These are phyloP conservation scores for Lipomyces sp. DNA, from an alignment of 805 yeast species.

Conservation along the genomic window DNA sequence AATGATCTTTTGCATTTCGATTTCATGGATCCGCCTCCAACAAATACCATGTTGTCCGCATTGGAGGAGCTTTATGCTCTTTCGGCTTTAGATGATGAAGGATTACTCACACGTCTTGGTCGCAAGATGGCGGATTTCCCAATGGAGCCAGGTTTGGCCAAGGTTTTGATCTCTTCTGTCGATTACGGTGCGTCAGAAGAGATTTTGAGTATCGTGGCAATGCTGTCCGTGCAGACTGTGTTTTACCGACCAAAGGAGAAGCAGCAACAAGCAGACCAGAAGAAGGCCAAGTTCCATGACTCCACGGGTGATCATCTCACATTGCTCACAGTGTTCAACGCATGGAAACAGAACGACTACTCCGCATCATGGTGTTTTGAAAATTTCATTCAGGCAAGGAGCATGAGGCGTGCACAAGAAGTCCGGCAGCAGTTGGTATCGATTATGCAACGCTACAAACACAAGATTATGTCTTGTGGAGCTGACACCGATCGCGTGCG, in stretches of 20 bases:
- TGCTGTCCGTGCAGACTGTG: constrained; percentile 78
- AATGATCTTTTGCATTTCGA: constrained; percentile 82
- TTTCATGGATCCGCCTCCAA: constrained; percentile 87
- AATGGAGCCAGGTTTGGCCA: constrained; percentile 86
- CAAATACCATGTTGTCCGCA: constrained; percentile 72
- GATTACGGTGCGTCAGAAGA: constrained; percentile 67
- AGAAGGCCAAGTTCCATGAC: constrained; percentile 58
- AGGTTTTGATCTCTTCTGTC: constrained; percentile 68
- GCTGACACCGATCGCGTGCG: constrained; percentile 50
- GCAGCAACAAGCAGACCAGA: constrained; percentile 64
- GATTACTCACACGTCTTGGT: constrained; percentile 77
- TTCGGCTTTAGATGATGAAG: constrained; percentile 83
- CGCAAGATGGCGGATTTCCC: constrained; percentile 90
- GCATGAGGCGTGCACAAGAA: constrained; percentile 69
- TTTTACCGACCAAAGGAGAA: constrained; percentile 74
- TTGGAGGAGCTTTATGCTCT: constrained; percentile 81
- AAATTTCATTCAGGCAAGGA: constrained; percentile 75
- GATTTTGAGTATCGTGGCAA: constrained; percentile 73
- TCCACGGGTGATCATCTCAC: constrained; percentile 80
- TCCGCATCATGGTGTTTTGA: constrained; percentile 85
- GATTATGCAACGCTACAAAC: constrained; percentile 46
- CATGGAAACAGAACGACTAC: constrained; percentile 71
- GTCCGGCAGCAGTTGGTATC: constrained; percentile 72
- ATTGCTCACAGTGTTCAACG: constrained; percentile 71
- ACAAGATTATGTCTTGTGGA: constrained; percentile 44